A percentile compares a stretch with the other conserved stretches of the same genome.
Conservation (phyloP, 805 yeast species). For the fission yeast (Schizosaccharomyces pombe) region DNA sequence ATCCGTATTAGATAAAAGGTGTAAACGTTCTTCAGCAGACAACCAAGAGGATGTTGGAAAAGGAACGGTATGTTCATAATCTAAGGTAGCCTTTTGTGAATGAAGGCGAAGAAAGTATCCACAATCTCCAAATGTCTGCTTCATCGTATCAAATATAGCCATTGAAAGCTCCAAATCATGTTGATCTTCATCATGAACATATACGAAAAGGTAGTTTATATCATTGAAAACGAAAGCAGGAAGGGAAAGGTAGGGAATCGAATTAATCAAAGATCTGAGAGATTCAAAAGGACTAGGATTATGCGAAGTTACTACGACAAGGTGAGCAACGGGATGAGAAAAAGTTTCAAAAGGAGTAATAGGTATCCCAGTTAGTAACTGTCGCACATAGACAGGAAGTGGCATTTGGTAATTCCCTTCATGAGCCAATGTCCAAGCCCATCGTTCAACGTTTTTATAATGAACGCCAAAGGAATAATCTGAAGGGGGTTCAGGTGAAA, state of each 20-base stretch:
- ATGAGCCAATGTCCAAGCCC: neutral
- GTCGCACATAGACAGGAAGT: neutral
- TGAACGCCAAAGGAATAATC: neutral
- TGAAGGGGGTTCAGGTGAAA: neutral
- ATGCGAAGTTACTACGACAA: constrained; percentile 37
- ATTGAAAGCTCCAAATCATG: constrained; percentile 23
- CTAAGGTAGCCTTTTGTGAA: neutral
- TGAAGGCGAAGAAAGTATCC: constrained; percentile 12
- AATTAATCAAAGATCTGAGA: constrained; percentile 28
- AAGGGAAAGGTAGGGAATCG: constrained; percentile 18
- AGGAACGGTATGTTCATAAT: constrained; percentile 4
- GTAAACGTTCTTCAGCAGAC: constrained; percentile 27
- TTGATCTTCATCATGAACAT: constrained; percentile 26
- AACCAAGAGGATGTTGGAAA: constrained; percentile 15
- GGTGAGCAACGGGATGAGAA: constrained; percentile 61
- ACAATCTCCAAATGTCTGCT: constrained; percentile 18
- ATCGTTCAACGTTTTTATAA: neutral
- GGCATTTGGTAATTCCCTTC: neutral
- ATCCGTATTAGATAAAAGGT: neutral
- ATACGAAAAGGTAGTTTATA: constrained; percentile 30
- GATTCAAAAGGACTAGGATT: constrained; percentile 37
- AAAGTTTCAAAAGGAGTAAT: constrained; percentile 64
- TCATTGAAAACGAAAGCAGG: constrained; percentile 47
- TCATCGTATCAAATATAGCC: constrained; percentile 20
- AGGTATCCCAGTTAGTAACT: constrained; percentile 32